These are phyloP conservation scores for Pichia sp. DNA, from an alignment of 1,139 yeast genomes.

Conservation along the genomic window DNA sequence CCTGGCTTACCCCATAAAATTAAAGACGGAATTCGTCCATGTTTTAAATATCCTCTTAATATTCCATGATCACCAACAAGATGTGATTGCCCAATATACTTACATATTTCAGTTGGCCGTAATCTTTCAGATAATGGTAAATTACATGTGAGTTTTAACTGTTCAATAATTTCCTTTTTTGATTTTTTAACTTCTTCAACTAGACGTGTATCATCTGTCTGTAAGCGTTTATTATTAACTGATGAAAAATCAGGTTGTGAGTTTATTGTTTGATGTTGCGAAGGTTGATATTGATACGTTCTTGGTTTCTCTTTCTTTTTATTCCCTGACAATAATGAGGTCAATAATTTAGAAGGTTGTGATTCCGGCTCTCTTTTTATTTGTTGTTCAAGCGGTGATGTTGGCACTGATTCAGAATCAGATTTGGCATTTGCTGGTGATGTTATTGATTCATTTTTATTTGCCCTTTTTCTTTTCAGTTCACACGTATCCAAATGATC, in stretches of 20 bases:
- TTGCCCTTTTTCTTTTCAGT: constrained; percentile 3
- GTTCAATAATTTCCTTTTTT: constrained; percentile 10
- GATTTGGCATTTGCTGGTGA: not conserved
- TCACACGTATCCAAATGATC: constrained; percentile 29
- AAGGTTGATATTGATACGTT: constrained; percentile 19
- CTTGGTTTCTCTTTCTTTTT: constrained; percentile 17
- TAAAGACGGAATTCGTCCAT: constrained; percentile 70
- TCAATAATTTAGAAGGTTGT: constrained; percentile 10
- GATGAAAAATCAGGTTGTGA: constrained; percentile 1
- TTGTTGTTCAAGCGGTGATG: not conserved
- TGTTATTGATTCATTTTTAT: not conserved
- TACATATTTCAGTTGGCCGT: constrained; percentile 67
- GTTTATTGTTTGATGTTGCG: not conserved
- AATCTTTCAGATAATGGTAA: constrained; percentile 84
- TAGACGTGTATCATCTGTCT: not conserved
- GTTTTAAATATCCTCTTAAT: constrained; percentile 57
- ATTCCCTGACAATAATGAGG: constrained; percentile 20
- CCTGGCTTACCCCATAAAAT: constrained; percentile 97
- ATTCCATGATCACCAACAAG: constrained; percentile 71
- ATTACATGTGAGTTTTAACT: constrained; percentile 37
- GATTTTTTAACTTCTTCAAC: constrained; percentile 8
- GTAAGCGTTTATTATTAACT: not conserved
- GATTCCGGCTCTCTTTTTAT: not conserved
- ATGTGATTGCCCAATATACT: constrained; percentile 82
- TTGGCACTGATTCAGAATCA: not conserved